Conservation (phyloP, 306 rosid species). For the Cyclanthera cordifolia region DNA sequence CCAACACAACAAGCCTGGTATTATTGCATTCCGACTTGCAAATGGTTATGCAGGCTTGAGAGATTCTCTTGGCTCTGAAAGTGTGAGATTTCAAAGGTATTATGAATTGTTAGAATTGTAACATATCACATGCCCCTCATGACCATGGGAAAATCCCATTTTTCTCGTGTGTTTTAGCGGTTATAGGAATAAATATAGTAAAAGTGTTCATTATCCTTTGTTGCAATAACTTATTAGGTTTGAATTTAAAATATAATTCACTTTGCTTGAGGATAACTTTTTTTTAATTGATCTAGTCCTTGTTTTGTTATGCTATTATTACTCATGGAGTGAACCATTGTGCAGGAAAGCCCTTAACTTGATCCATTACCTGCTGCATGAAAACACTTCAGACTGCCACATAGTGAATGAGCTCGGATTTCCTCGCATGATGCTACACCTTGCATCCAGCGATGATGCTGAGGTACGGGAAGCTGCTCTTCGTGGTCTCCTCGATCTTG, state of each 20-base stretch:
- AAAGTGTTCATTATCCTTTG: not conserved
- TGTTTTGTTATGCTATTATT: not conserved
- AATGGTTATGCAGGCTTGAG: conserved; percentile 77
- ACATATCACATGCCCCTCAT: not conserved
- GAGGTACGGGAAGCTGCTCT: conserved; percentile 89
- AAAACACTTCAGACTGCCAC: conserved; percentile 54
- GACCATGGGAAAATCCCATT: not conserved
- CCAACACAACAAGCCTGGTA: conserved; percentile 65
- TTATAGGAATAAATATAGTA: not conserved
- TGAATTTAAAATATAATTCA: not conserved
- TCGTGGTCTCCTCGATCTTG: conserved; percentile 52
- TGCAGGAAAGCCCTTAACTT: conserved; percentile 89
- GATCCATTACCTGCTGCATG: conserved; percentile 61
- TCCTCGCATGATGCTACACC: conserved; percentile 60
- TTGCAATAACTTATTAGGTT: not conserved
- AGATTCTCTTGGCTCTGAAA: conserved; percentile 66
- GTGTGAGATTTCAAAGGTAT: conserved; percentile 87
- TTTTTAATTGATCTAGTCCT: not conserved
- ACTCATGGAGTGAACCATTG: conserved; percentile 5
- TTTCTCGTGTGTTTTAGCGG: not conserved
- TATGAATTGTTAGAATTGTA: not conserved
- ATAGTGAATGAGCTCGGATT: conserved; percentile 51
- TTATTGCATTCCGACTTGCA: conserved; percentile 67
- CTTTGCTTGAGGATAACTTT: not conserved
- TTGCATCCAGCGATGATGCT: conserved; percentile 55